phyloP scores from a whole-genome alignment of 2,329 filamentous ascomycete species.

The Chrysosporium keratinophilum region DNA sequence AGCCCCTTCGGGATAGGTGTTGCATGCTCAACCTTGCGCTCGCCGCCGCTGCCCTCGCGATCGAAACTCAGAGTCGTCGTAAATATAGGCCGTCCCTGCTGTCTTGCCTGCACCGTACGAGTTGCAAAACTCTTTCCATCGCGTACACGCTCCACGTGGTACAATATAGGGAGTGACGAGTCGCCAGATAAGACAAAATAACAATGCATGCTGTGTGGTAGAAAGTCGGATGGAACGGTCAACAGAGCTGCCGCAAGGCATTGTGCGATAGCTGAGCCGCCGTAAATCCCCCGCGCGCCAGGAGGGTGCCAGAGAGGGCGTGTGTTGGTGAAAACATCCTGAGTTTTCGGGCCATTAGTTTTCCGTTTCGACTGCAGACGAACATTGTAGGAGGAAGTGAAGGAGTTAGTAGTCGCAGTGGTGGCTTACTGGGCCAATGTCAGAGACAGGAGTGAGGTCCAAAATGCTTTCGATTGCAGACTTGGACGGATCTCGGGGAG shows the following conservation, averaged over 20 bases:
- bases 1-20: constrained; percentile 46
- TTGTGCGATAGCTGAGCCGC: constrained; percentile 87
- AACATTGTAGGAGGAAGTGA: neutral
- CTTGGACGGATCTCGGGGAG: constrained; percentile 59
- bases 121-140: constrained; percentile 85
- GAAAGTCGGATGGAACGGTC: constrained; percentile 70
- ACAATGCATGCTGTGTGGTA: constrained; percentile 94
- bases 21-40: constrained; percentile 54
- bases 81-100: constrained; percentile 82
- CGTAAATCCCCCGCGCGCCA: constrained; percentile 85
- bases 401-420: neutral
- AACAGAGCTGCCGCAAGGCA: constrained; percentile 76
- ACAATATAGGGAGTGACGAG: constrained; percentile 72
- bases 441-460: constrained; percentile 64
- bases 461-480: constrained; percentile 81
- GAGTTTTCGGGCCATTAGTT: constrained; percentile 2
- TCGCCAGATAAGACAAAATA: constrained; percentile 94
- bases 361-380: neutral
- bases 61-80: constrained; percentile 90
- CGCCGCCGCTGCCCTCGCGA: constrained; percentile 45
- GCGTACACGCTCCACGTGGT: constrained; percentile 88
- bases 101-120: constrained; percentile 87
- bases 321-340: constrained; percentile 93
- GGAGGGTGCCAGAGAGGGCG: constrained; percentile 85
- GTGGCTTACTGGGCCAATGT: constrained; percentile 48